Base-by-base conservation (phyloP, 2,329 filamentous ascomycete species). In the Thielaviopsis punctulata region DNA sequence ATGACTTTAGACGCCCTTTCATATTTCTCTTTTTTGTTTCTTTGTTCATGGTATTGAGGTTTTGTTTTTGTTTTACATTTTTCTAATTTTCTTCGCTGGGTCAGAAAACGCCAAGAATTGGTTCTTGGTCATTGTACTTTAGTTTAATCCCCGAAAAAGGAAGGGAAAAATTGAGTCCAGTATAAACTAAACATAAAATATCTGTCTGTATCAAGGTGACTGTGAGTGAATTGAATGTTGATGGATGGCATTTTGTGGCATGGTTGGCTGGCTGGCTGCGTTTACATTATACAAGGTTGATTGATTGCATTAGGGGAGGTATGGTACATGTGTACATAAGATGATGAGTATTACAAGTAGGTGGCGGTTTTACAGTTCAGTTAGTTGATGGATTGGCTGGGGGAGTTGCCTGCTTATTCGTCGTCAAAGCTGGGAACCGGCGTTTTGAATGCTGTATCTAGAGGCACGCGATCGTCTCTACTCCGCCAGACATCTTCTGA, bases 401-500 rank as follows among this genome's bases (percentile, higher is more conserved):
- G 36, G 23, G 24, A n/a, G 19, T n/a, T 9, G 5, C 19, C 23
- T 43, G 36, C 36, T 21, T 51, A 18, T n/a, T 51, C n/a, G n/a
- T 52, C 49, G 15, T 76, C 72, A 18, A 58, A 60, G 2, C 70
- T 56, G 0, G 60, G 58, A 43, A 73, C 66, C 2, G 59, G 58
- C 36, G 65, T 62, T 4, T 58, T 61, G 56, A 79, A 79, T 1
- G 67, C 71, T 2, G 66, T 64, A 1, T 66, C 73, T 0, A 65
- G 63, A n/a, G 62, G 57, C 5, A 90, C 68, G 57, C 73, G 78
- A 57, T 77, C 73, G 33, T 73, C 72, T 60, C 92, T 77, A 52
- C 81, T 73, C 64, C 82, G 77, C 92, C 92, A 98, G 3, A 98
- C 72, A 70, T 95, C 85, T 68, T 95, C 86, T 67, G 86, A 94